Evolutionary conservation across 139 green algal genomes (phyloP), one percentile per base, ranked within the genome.

Genomic region (Auxenochlorella protothecoides): DNA sequence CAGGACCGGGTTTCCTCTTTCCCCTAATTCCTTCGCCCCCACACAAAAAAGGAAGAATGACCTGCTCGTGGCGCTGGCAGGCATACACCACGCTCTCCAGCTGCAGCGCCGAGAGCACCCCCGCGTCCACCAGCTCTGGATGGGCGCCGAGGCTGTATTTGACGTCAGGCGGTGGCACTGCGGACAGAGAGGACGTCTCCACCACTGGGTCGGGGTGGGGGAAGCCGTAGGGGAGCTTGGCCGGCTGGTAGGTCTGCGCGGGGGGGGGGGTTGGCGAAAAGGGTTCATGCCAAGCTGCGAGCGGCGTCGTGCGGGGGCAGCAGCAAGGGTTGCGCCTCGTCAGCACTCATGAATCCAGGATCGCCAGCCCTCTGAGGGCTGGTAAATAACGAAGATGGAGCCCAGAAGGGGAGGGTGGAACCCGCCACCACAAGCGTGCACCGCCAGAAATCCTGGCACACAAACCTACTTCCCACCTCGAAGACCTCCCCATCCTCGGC

Each of bases 1-100:
- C 27, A 44, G 27, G 27, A 44, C 27, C 27, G 27, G 27, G 27
- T 0, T 44, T 44, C 27, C 27, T 44, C 27, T 2, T 44, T 44
- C 27, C 27, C 27, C 27, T 44, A 44, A 44, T 44, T 44, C 27
- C 27, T 44, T 44, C 27, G 27, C 27, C 27, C 27, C 27, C 27
- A 44, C 0, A 44, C 27, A 44, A 44, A 44, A 44, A 44, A 1
- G 27, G 27, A 44, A 44, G 27, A 44, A 44, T 44, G 27, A 85
- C 54, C 78, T 73, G 70, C 85, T 82, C 74, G 83, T 97, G 91
- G 69, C 90, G 89, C 61, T 79, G 85, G 77, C 85, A 92, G 6
- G 91, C 90, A 63, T 93, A 93, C 63, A 91, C 68, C 53, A 97
- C 76, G 5, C 85, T 87, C 71, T 97, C 91, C 69, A 96, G 84